A percentile compares a stretch with the other conserved stretches of the same genome.
These are phyloP conservation scores for Saururus chinensis DNA, from an alignment of 164 flowering plant species.

Conservation along the genomic window DNA sequence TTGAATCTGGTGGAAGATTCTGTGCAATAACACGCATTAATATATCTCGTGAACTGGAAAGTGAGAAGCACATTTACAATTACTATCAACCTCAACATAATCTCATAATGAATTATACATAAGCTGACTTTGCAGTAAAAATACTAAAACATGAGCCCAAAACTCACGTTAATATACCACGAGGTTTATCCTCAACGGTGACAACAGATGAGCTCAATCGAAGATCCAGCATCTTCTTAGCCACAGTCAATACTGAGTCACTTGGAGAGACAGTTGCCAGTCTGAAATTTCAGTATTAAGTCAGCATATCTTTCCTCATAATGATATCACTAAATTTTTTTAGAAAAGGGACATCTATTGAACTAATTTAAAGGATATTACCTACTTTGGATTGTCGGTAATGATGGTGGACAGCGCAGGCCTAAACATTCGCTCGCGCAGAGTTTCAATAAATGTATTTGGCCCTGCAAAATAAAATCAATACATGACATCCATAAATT, in stretches of 20 bases:
- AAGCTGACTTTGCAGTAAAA: not conserved
- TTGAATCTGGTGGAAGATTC: conserved; percentile 66
- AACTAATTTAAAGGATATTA: conserved; percentile 45
- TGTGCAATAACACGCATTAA: conserved; percentile 91
- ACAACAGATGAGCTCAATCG: conserved; percentile 60
- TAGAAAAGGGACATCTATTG: not conserved
- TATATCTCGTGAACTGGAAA: conserved; percentile 77
- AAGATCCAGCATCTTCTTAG: conserved; percentile 84
- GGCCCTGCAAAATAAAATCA: conserved; percentile 36
- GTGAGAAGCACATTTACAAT: not conserved
- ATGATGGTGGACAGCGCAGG: conserved; percentile 85
- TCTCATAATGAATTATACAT: not conserved
- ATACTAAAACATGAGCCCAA: not conserved
- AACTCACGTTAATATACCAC: conserved; percentile 90
- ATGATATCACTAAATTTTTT: too few species aligned
- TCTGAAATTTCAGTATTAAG: conserved; percentile 27
- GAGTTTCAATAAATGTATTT: conserved; percentile 79
- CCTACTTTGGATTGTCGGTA: conserved; percentile 96
- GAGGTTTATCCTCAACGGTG: conserved; percentile 67
- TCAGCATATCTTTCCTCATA: not conserved
- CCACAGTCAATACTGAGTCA: conserved; percentile 65
- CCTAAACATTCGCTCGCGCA: conserved; percentile 79
- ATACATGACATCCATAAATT: not conserved
- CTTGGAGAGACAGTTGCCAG: conserved; percentile 62
- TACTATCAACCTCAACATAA: not conserved